These are phyloP conservation scores for Colletotrichum sp. DNA, from an alignment of 2,329 filamentous ascomycete genomes.

Conservation along the genomic window DNA sequence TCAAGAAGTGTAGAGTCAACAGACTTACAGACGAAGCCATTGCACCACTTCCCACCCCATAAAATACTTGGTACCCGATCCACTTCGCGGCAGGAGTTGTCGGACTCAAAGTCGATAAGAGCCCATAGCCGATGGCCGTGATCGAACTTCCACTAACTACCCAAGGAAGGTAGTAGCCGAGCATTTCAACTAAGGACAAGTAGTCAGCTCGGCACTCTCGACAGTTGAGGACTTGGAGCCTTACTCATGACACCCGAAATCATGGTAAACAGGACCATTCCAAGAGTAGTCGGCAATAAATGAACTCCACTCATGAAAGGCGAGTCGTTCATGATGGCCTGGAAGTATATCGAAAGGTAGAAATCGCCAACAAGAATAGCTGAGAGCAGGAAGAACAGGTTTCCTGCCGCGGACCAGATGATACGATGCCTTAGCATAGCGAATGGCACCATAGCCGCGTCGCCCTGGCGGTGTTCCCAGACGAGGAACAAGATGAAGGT, in stretches of 20 bases:
- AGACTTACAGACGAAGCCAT: not conserved
- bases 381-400: conserved; percentile 46
- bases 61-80: conserved; percentile 25
- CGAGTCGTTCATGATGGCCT: conserved; percentile 40
- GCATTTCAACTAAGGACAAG: not conserved
- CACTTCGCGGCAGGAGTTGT: conserved; percentile 9
- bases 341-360: conserved; percentile 57
- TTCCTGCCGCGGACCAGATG: conserved; percentile 45
- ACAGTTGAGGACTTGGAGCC: not conserved
- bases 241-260: conserved; percentile 30
- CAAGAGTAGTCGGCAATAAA: conserved; percentile 28
- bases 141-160: conserved; percentile 15
- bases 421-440: conserved; percentile 47
- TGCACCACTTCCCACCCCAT: conserved; percentile 17
- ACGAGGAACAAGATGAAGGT: conserved; percentile 37
- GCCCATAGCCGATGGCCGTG: conserved; percentile 16
- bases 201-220: not conserved
- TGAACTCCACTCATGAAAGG: conserved; percentile 29
- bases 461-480: conserved; percentile 49
- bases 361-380: conserved; percentile 50
- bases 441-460: conserved; percentile 54
- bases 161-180: conserved; percentile 24
- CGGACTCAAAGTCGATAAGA: conserved; percentile 14
- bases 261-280: conserved; percentile 22
- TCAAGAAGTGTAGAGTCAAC: not conserved